A percentile compares a stretch with the other conserved stretches of the same genome.
Conservation (phyloP, 2,329 filamentous ascomycete genomes). For the Coniochaeta sp. region DNA sequence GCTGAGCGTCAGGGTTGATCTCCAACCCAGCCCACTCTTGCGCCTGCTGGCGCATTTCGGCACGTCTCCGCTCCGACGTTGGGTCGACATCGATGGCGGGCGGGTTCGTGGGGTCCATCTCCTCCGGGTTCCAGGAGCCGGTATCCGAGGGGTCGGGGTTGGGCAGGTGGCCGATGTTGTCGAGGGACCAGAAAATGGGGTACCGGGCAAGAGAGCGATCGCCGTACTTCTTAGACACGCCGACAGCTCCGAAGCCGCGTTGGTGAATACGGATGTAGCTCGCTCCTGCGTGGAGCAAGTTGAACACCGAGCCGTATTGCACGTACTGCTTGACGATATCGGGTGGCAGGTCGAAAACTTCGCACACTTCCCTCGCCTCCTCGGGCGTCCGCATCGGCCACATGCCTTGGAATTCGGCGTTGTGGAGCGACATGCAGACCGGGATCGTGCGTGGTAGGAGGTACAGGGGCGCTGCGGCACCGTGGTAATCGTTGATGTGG, state of each 20-base stretch:
- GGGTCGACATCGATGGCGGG: constrained; percentile 43
- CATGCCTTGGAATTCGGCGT: constrained; percentile 62
- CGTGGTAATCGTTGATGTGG: constrained; percentile 30
- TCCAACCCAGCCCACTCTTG: constrained; percentile 62
- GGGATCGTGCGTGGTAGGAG: constrained; percentile 55
- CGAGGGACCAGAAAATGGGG: constrained; percentile 62
- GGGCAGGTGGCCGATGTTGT: constrained; percentile 54
- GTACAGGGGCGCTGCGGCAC: constrained; percentile 50
- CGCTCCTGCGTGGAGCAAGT: constrained; percentile 55
- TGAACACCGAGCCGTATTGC: constrained; percentile 61
- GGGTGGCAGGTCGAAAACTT: constrained; percentile 54
- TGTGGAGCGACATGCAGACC: constrained; percentile 58
- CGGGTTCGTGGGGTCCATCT: constrained; percentile 33
- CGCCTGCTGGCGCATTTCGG: constrained; percentile 49
- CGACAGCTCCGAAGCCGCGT: constrained; percentile 57
- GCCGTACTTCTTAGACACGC: constrained; percentile 59
- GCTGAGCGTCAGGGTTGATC: constrained; percentile 52
- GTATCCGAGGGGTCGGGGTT: constrained; percentile 62
- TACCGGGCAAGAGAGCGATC: constrained; percentile 58
- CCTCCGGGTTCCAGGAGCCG: constrained; percentile 49
- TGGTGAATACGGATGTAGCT: constrained; percentile 58
- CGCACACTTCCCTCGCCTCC: constrained; percentile 56
- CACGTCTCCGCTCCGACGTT: constrained; percentile 45
- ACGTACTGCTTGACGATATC: constrained; percentile 54
- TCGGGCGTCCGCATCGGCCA: constrained; percentile 60